Evolutionary conservation across 495 filamentous ascomycete species (phyloP).

Genomic region (Stereocaulon alpinum): DNA sequence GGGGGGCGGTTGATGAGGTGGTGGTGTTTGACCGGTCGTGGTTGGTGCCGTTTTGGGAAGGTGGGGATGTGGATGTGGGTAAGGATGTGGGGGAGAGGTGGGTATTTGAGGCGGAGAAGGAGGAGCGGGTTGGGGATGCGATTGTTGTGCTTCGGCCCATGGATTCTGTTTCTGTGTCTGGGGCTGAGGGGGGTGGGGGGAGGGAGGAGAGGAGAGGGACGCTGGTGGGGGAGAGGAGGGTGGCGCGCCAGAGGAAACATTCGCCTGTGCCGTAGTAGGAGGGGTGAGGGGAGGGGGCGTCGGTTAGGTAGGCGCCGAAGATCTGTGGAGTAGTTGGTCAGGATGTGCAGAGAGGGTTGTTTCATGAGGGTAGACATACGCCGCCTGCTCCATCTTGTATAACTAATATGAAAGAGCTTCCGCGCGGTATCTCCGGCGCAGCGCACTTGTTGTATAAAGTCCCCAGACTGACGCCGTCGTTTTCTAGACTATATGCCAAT

Average conservation of each 20-base stretch:
- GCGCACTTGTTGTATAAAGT: constrained; percentile 77
- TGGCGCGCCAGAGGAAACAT: constrained; percentile 93
- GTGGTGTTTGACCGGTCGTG: neutral
- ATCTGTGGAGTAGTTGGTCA: constrained; percentile 37
- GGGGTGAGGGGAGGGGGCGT: constrained; percentile 63
- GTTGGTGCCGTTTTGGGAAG: neutral
- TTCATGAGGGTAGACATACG: constrained; percentile 38
- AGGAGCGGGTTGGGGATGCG: constrained; percentile 25
- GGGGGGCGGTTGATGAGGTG: neutral
- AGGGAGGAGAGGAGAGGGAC: constrained; percentile 48
- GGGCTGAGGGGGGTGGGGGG: constrained; percentile 43
- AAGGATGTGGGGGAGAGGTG: constrained; percentile 17
- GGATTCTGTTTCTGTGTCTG: constrained; percentile 61
- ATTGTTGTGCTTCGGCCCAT: constrained; percentile 62
- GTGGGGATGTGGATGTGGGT: neutral
- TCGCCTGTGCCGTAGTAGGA: constrained; percentile 95
- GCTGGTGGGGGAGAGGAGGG: constrained; percentile 38
- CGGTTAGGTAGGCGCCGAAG: constrained; percentile 92
- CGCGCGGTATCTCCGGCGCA: constrained; percentile 53
- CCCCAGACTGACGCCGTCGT: constrained; percentile 75
- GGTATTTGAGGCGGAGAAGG: constrained; percentile 26
- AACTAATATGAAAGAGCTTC: constrained; percentile 71
- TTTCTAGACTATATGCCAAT: constrained; percentile 81
- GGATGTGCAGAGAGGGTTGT: too few species aligned
- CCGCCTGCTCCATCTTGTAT: constrained; percentile 65